Evolutionary conservation across 371 early-diverging fungal genomes (phyloP).

Genomic region (Mucor indicus): DNA sequence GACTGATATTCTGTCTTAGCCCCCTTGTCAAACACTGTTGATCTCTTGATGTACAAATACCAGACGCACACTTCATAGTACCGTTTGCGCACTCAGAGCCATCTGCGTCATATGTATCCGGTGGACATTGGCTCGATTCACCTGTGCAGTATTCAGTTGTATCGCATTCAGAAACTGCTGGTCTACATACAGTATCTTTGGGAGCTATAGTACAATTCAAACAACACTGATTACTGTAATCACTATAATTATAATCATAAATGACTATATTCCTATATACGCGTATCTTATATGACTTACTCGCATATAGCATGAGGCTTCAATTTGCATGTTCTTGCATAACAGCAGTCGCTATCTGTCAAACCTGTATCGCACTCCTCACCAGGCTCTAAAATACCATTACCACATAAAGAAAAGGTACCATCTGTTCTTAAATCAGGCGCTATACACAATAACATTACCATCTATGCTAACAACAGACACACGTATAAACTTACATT

Average conservation of each 20-base stretch:
- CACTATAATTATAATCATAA: constrained; percentile 37
- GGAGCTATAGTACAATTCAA: constrained; percentile 66
- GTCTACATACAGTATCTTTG: constrained; percentile 71
- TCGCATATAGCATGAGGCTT: constrained; percentile 76
- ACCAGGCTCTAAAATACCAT: constrained; percentile 86
- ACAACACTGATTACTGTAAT: constrained; percentile 86
- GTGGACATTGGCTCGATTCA: constrained; percentile 67
- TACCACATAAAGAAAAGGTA: constrained; percentile 80
- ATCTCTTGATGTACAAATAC: constrained; percentile 86
- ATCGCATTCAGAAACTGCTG: constrained; percentile 82
- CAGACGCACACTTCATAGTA: constrained; percentile 78
- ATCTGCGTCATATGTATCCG: constrained; percentile 65
- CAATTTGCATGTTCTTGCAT: constrained; percentile 74
- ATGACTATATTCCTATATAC: neutral
- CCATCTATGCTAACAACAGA: neutral
- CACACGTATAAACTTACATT: constrained; percentile 33
- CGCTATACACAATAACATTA: constrained; percentile 10
- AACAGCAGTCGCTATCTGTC: constrained; percentile 78
- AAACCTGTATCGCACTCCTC: constrained; percentile 96
- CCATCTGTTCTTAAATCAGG: constrained; percentile 31
- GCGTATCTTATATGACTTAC: constrained; percentile 25
- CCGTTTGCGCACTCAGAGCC: constrained; percentile 66
- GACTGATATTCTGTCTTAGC: constrained; percentile 50
- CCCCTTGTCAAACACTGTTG: constrained; percentile 75
- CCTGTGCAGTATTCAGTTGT: constrained; percentile 82